Evolutionary conservation across 2,329 filamentous ascomycete genomes (phyloP).

Genomic region (Raffaelea deltoideospora): DNA sequence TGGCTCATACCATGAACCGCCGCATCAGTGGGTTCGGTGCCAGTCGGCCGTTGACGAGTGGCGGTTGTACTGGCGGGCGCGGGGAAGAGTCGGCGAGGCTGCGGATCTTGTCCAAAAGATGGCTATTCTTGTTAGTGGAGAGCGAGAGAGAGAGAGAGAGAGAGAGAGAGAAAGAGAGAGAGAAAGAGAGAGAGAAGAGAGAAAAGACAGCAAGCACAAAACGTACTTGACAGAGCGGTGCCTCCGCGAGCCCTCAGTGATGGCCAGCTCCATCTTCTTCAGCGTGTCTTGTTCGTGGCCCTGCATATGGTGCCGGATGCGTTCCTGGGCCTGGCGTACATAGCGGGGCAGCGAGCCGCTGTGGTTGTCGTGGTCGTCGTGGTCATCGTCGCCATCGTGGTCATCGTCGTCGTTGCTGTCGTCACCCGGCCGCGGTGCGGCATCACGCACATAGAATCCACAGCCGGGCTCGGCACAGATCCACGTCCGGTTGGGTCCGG

Average conservation of each 20-base stretch:
- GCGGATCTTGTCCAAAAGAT: conserved; percentile 41
- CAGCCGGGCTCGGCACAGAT: conserved; percentile 50
- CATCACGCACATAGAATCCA: conserved; percentile 40
- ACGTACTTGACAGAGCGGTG: conserved; percentile 42
- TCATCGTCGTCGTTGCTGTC: conserved; percentile 9
- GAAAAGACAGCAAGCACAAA: conserved; percentile 7
- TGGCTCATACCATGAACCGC: too few relatives aligned
- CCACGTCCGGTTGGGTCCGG: conserved; percentile 50
- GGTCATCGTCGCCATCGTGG: not conserved
- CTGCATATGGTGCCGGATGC: conserved; percentile 45
- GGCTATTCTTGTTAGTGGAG: conserved; percentile 18
- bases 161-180: conserved; percentile 3
- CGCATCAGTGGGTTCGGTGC: too few relatives aligned
- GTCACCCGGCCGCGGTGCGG: not conserved
- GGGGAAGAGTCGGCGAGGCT: conserved; percentile 27
- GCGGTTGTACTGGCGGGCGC: too few relatives aligned
- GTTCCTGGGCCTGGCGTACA: conserved; percentile 33
- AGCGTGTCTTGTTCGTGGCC: conserved; percentile 42
- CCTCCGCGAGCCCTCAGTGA: conserved; percentile 40
- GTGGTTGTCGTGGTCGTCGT: not conserved
- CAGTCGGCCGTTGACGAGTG: too few relatives aligned
- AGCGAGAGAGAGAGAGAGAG: not conserved
- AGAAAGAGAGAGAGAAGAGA: conserved; percentile 5
- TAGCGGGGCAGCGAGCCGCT: conserved; percentile 14
- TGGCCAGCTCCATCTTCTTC: conserved; percentile 30